Evolutionary conservation across 1,284 basidiomycete genomes (phyloP).

Genomic region (Exobasidium cylindrosporum): DNA sequence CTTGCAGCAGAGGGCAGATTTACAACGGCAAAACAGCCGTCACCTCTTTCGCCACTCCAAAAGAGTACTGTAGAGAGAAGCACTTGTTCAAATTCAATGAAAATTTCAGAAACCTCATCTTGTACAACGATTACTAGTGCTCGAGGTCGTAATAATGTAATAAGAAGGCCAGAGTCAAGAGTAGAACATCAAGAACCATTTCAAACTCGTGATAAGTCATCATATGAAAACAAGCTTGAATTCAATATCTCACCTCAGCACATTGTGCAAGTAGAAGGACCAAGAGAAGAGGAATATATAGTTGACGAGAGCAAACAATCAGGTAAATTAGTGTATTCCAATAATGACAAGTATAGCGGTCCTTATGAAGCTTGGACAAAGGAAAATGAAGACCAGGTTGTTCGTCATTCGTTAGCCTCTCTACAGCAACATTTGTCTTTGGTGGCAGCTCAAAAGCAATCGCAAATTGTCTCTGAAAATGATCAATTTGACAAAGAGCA

Average conservation of each 20-base stretch:
- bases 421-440: background rate
- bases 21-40: background rate
- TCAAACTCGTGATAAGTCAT: background rate
- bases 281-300: background rate
- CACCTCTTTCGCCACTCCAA: background rate
- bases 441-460: background rate
- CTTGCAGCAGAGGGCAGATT: background rate
- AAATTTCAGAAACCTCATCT: too few relatives aligned
- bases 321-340: background rate
- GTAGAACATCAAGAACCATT: background rate
- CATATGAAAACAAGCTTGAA: too few relatives aligned
- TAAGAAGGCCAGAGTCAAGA: background rate
- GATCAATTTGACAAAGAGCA: too few relatives aligned
- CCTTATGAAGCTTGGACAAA: background rate
- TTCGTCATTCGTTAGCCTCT: background rate
- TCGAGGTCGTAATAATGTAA: background rate
- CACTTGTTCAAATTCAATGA: background rate
- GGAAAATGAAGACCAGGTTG: background rate
- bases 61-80: background rate
- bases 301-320: background rate
- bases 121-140: too few relatives aligned
- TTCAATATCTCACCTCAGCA: background rate
- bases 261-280: background rate
- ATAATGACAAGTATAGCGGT: background rate
- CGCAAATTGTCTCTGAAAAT: background rate